phyloP scores from a whole-genome alignment of 2,329 filamentous ascomycete species.

The Aaosphaeria pasadenensis region DNA sequence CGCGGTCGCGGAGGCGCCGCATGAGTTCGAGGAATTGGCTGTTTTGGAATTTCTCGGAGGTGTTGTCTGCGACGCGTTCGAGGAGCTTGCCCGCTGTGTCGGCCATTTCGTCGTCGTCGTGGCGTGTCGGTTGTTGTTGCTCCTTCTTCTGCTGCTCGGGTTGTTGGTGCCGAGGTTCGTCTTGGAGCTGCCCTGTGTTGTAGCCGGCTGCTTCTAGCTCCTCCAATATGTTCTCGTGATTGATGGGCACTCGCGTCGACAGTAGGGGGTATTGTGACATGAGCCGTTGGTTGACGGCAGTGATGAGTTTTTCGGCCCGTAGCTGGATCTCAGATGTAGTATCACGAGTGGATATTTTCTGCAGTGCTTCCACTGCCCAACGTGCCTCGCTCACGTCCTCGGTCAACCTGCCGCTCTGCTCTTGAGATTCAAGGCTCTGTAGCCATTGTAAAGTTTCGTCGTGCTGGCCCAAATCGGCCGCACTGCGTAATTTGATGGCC shows the following conservation, averaged over 20 bases:
- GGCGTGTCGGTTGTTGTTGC: conserved; percentile 17
- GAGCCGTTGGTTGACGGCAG: conserved; percentile 29
- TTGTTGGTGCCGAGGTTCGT: conserved; percentile 17
- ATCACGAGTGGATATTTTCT: conserved; percentile 22
- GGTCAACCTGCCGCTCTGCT: conserved; percentile 20
- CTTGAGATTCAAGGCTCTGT: conserved; percentile 20
- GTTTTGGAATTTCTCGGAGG: conserved; percentile 71
- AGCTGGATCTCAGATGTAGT: conserved; percentile 22
- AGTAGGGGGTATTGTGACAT: conserved; percentile 35
- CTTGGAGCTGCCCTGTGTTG: conserved; percentile 14
- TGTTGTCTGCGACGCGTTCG: conserved; percentile 65
- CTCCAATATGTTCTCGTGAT: conserved; percentile 20
- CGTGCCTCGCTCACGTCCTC: conserved; percentile 29
- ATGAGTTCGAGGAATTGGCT: conserved; percentile 76
- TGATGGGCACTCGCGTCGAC: conserved; percentile 11
- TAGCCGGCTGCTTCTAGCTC: conserved; percentile 30
- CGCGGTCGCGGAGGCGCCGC: conserved; percentile 68
- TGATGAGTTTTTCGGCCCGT: conserved; percentile 24
- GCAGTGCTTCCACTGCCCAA: conserved; percentile 31
- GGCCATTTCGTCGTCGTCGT: conserved; percentile 66
- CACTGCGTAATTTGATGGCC: conserved; percentile 31
- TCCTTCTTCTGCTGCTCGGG: conserved; percentile 28
- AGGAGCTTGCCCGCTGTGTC: conserved; percentile 69
- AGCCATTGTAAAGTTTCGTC: conserved; percentile 24
- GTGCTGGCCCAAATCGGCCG: conserved; percentile 24